Base-by-base conservation (phyloP, 495 filamentous ascomycete species). In the Aspergillus avenaceus region DNA sequence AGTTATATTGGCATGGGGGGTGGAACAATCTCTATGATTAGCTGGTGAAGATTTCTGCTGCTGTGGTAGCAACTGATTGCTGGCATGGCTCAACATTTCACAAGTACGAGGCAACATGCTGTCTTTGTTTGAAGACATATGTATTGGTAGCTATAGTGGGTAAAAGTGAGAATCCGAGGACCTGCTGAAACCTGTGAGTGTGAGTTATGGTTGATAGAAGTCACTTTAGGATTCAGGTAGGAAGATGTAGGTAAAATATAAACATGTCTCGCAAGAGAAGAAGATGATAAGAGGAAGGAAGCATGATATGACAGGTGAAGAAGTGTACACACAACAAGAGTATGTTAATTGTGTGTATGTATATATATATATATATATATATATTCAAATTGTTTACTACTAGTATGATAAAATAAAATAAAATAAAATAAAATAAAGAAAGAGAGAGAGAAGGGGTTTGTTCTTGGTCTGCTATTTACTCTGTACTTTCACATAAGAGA, bases 1-100 rank as follows among this genome's bases (percentile, higher is more conserved):
- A n/a, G n/a, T n/a, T n/a, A n/a, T n/a, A n/a, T n/a, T n/a, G n/a
- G n/a, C 11, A 32, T n/a, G 14, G 4, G 14, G 12, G 4, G 6
- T 21, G 5, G 4, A 3, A 16, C 7, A 38, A 11, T 19, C 6
- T 3, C 34, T 38, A 16, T 14, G 34, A 8, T 28, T 23, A 8
- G 22, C 14, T 27, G 12, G 22, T n/a, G n/a, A n/a, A n/a, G n/a
- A n/a, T n/a, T n/a, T n/a, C 34, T 49, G 31, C 22, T 28, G 31
- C 18, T 41, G 23, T 2, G 47, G 26, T 26, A 21, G 8, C 25
- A 49, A 12, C 19, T 49, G 47, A 8, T 11, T 23, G 19, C 21
- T 40, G 24, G 47, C 47, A 40, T 49, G 19, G 25, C n/a, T n/a
- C 14, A 49, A 23, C 32, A 49, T 24, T 14, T 42, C 32, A 49